Percentiles rank a stretch among this genome's conserved stretches.
phyloP scores from a whole-genome alignment of 1,139 yeast species.

The Scheffersomyces parashehatae region DNA sequence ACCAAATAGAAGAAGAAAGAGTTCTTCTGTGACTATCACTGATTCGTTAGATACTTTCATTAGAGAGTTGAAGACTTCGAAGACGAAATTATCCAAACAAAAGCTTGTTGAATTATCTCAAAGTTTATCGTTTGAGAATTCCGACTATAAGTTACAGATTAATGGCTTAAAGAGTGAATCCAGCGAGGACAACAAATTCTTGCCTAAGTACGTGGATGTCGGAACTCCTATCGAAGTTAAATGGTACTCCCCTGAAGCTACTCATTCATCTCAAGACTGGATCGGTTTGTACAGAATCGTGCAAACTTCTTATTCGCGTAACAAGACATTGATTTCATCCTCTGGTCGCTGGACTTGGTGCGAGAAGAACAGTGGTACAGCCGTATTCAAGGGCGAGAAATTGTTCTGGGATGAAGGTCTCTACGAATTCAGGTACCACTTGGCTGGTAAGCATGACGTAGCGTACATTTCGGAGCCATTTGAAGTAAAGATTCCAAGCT shows the following conservation, averaged over 20 bases:
- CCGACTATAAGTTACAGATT: constrained; percentile 33
- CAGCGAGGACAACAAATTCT: constrained; percentile 6
- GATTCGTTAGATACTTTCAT: constrained; percentile 45
- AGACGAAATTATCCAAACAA: constrained; percentile 35
- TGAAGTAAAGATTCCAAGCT: constrained; percentile 50
- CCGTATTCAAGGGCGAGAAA: constrained; percentile 50
- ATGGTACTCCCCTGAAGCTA: constrained; percentile 57
- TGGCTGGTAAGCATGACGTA: constrained; percentile 70
- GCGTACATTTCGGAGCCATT: constrained; percentile 70
- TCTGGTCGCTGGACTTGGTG: constrained; percentile 70
- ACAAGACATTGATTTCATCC: constrained; percentile 63
- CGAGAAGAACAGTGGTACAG: constrained; percentile 46
- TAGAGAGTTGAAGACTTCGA: constrained; percentile 37
- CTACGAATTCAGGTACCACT: constrained; percentile 77
- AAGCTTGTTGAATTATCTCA: constrained; percentile 44
- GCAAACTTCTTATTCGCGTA: constrained; percentile 60
- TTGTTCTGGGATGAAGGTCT: constrained; percentile 72
- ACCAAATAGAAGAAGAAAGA: constrained; percentile 17
- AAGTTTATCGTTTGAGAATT: constrained; percentile 39
- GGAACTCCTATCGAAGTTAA: constrained; percentile 58
- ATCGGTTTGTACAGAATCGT: constrained; percentile 71
- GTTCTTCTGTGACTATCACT: constrained; percentile 26
- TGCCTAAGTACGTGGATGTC: constrained; percentile 29
- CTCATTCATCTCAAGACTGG: constrained; percentile 62
- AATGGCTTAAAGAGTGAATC: constrained; percentile 18